These are phyloP conservation scores for Cladosporium sp. DNA, from an alignment of 2,329 filamentous ascomycete genomes.

Conservation along the genomic window DNA sequence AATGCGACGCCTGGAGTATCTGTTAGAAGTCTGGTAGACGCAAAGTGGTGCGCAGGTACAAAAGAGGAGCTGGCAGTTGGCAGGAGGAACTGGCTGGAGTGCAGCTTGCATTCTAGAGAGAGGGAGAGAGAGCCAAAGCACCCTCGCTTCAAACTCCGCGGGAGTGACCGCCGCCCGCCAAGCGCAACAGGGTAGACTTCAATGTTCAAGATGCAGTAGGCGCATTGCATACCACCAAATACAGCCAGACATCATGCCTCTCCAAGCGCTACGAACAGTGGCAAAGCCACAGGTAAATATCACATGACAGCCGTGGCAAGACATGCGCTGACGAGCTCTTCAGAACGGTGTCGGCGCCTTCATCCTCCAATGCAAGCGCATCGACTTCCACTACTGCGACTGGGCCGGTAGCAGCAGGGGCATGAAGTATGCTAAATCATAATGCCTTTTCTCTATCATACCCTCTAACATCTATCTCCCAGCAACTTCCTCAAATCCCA, in stretches of 20 bases:
- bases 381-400: conserved; percentile 98
- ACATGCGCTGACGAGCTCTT: conserved; percentile 19
- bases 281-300: conserved; percentile 56
- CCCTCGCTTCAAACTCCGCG: background rate
- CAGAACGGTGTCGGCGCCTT: conserved; percentile 97
- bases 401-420: conserved; percentile 89
- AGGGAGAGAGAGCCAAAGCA: background rate
- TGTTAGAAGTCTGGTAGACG: background rate
- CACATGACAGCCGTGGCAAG: background rate
- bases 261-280: conserved; percentile 54
- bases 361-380: conserved; percentile 92
- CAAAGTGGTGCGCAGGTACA: background rate
- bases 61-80: background rate
- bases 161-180: conserved; percentile 6
- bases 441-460: background rate
- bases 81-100: background rate
- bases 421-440: conserved; percentile 71
- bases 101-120: background rate
- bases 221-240: background rate
- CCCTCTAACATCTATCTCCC: conserved; percentile 14
- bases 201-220: background rate
- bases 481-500: conserved; percentile 79
- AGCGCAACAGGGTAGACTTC: conserved; percentile 7
- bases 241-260: conserved; percentile 42
- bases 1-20: background rate